Base-by-base conservation (phyloP, 768 basidiomycete species). In the Tulasnella sp. region DNA sequence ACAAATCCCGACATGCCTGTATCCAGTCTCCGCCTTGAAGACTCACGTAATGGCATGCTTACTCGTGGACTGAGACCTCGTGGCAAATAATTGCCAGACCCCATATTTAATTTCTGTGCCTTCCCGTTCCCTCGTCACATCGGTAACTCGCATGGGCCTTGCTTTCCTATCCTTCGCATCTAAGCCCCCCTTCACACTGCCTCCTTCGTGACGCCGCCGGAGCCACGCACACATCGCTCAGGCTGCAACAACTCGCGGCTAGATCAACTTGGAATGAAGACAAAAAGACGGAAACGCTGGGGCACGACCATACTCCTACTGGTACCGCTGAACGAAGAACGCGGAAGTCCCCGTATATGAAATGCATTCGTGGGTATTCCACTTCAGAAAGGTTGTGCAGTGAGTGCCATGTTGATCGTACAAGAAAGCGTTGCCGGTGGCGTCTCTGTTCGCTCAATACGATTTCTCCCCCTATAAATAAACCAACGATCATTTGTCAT, bases 371-470 rank as follows among this genome's bases (percentile, higher is more conserved):
- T 88, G 22, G 94, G 94, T 0, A 93, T 95, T 73, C 94, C 94
- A 14, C 84, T 96, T 86, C 95, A 72, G 94, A 96, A 83, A 8
- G 93, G 93, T 2, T 95, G 94, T 84, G 93, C 94, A 18, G 89
- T 89, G 28, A 93, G 92, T 83, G 92, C 93, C 22, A 88, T 88
- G 84, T 88, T 88, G 76, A 90, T 92, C 12, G 86, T 87, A 6
- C 84, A 86, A 76, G 76, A 82, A 72, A 84, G 84, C 20, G 72
- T 85, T 69, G 54, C 64, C 64, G 64, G 64, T 28, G 64, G 64
- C 64, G 28, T 69, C 64, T 34, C 64, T 69, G 24, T 28, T 69
- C 31, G 28, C 1, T 14, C 5, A n/a, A 69, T 69, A 69, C n/a
- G 37, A 16, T 12, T 54, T 22, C 24, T 4, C 1, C 16, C 46